Evolutionary conservation across 441 rosid species (phyloP), one percentile per base, ranked within the genome.

Genomic region (Gossypium davidsonii): DNA sequence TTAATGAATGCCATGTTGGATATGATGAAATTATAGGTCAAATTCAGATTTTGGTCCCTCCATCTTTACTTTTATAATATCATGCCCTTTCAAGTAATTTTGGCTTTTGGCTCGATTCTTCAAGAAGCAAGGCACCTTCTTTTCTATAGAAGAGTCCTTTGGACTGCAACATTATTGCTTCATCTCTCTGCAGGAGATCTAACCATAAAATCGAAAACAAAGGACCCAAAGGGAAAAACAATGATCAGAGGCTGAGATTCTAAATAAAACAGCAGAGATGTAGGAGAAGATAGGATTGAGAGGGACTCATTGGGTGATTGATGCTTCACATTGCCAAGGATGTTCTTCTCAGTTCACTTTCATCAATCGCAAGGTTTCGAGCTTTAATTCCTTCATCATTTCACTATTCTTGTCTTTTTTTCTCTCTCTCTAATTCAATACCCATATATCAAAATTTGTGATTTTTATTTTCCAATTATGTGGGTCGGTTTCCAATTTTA

Each of bases 321-420:
- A 93, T 63, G 93, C 95, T 55, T 78, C 99, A 48, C 93, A 95
- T 80, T 95, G 99, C 82, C 99, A 91, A 82, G 97, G 97, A 71
- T 95, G 99, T 77, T 83, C 97, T 64, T 89, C 96, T 64, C 98
- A 82, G 69, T 95, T 95, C 81, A 88, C 95, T 81, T 91, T 95
- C 90, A 91, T 95, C 88, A 91, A 91, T 87, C 98, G 97, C 89
- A 92, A 94, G 98, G 99, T 94, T 51, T 23, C 21, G 11, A n/a
- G 12, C n/a, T 52, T 15, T 17, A 20, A 20, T 65, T 21, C 42
- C 21, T 42, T 44, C 20, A 10, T 37, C 26, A 12, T 57, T 51
- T 56, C 10, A 1, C 31, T 11, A 12, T 26, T 70, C 57, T 4
- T 39, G 18, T 60, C 12, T 74, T 31, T n/a, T 37, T 15, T 25